phyloP scores from a whole-genome alignment of 2,329 filamentous ascomycete species.

The Elsinoe perseae region DNA sequence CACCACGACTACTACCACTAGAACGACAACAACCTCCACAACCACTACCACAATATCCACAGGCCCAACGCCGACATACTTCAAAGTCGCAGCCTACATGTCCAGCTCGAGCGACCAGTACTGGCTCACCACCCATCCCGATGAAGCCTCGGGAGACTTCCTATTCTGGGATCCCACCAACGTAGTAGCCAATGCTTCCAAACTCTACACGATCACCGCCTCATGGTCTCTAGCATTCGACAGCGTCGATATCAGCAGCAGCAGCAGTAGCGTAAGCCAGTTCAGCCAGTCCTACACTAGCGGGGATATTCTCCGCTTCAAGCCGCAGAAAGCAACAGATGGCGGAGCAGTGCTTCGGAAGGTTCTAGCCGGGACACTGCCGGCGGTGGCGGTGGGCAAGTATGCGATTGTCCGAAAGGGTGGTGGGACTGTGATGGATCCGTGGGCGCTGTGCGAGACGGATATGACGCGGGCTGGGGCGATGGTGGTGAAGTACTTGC shows the following conservation, averaged over 20 bases:
- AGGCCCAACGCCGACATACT: background rate
- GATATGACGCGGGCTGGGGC: background rate
- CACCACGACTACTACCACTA: background rate
- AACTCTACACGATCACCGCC: background rate
- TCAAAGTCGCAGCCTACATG: background rate
- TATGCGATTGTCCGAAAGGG: background rate
- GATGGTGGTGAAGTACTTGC: slow-evolving; percentile 5
- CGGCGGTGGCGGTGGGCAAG: background rate
- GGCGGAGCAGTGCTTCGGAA: background rate
- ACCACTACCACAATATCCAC: background rate
- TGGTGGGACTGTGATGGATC: background rate
- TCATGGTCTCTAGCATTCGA: background rate
- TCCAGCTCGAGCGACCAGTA: background rate
- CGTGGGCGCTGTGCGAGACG: slow-evolving; percentile 11
- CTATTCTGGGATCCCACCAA: background rate
- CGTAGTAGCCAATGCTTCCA: background rate
- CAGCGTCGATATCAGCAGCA: background rate
- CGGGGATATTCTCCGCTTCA: background rate
- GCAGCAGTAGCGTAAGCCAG: no score
- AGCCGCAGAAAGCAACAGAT: background rate
- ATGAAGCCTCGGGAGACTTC: background rate
- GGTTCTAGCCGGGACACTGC: background rate
- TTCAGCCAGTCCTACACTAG: background rate
- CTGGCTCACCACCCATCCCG: background rate
- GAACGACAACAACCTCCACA: background rate